Conservation (phyloP, 257 asterid species). For the Gentiana macrophylla region DNA sequence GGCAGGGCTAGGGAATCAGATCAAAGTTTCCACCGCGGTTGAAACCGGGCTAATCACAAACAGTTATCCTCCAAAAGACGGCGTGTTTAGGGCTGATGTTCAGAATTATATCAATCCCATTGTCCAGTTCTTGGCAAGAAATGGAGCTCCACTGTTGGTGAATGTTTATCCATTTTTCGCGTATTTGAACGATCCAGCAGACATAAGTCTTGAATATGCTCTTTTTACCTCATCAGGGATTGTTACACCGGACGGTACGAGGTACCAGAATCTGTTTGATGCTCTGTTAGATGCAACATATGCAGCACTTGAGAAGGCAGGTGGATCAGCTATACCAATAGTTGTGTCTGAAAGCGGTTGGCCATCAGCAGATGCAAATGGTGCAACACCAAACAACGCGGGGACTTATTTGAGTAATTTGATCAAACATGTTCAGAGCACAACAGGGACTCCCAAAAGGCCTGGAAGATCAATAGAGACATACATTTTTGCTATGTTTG, state of each 20-base stretch:
- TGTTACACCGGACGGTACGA: constrained; percentile 13
- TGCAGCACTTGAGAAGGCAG: constrained; percentile 19
- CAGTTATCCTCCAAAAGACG: constrained; percentile 14
- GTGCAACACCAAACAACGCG: constrained; percentile 16
- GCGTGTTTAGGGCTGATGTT: constrained; percentile 11
- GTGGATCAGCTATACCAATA: constrained; percentile 18
- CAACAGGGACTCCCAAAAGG: constrained; percentile 21
- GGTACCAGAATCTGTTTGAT: constrained; percentile 20
- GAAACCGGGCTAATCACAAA: constrained; percentile 20
- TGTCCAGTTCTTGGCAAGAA: constrained; percentile 15
- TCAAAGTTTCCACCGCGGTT: constrained; percentile 25
- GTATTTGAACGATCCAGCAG: neutral
- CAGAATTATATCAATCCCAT: constrained; percentile 16
- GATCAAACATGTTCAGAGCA: constrained; percentile 11
- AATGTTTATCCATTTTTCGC: constrained; percentile 22
- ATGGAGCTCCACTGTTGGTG: constrained; percentile 13
- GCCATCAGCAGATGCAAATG: constrained; percentile 27
- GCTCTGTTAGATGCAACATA: constrained; percentile 26
- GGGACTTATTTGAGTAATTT: constrained; percentile 18
- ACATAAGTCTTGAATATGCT: constrained; percentile 18
- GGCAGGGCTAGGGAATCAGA: constrained; percentile 18
- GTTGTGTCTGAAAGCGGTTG: constrained; percentile 40
- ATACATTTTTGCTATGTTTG: constrained; percentile 21
- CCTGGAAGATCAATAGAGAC: constrained; percentile 21
- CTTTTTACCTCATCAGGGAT: constrained; percentile 16